phyloP scores from a whole-genome alignment of 306 rosid species.

The Vigna radiata region DNA sequence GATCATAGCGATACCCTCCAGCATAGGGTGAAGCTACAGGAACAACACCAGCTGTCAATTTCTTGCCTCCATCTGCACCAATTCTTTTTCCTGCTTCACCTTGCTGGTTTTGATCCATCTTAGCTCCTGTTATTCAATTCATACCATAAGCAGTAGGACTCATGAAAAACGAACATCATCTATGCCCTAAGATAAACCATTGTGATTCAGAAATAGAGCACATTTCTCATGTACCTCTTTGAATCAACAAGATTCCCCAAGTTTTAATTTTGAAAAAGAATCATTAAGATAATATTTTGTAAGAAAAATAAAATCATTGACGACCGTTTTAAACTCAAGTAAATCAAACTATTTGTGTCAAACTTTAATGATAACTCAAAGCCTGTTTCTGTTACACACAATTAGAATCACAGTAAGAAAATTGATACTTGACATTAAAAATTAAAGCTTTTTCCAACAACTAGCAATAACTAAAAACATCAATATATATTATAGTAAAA shows the following conservation, averaged over 20 bases:
- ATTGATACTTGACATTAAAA: neutral
- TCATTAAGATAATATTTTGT: neutral
- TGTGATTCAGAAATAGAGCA: neutral
- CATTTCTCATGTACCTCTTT: neutral
- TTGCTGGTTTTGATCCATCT: slow-evolving; percentile 62
- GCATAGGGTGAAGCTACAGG: slow-evolving; percentile 47
- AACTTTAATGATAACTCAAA: too few relatives aligned
- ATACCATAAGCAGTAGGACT: neutral
- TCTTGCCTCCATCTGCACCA: slow-evolving; percentile 39
- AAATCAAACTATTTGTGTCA: too few relatives aligned
- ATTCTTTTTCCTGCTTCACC: slow-evolving; percentile 35
- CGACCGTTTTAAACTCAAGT: too few relatives aligned
- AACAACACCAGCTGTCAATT: slow-evolving; percentile 43
- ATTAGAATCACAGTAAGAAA: neutral
- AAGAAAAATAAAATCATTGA: too few relatives aligned
- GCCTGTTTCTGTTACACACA: too few relatives aligned
- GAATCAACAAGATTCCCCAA: neutral
- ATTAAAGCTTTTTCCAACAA: neutral
- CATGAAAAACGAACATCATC: neutral
- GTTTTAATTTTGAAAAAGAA: neutral
- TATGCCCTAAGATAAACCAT: neutral
- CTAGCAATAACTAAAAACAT: neutral
- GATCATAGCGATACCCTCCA: slow-evolving; percentile 49
- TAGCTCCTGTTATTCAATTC: neutral
- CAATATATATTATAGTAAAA: too few relatives aligned